Evolutionary conservation across 2,329 filamentous ascomycete genomes (phyloP).

Genomic region (Aspergillus ruber): DNA sequence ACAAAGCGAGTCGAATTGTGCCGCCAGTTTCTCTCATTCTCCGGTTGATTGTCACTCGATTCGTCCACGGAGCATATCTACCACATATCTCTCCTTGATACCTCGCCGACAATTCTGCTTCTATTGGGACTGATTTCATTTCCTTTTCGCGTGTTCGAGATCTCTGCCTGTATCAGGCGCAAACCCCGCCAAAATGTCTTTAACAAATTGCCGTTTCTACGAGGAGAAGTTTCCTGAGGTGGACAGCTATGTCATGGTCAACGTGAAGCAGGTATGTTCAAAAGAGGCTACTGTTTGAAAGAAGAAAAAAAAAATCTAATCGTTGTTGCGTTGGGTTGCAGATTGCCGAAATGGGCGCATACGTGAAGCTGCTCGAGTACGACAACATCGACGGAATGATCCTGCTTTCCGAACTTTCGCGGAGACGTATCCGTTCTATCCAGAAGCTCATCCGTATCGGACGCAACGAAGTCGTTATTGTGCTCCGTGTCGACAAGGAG

Average conservation of each 20-base stretch:
- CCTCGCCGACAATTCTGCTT: neutral
- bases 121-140: neutral
- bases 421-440: slow-evolving; percentile 96
- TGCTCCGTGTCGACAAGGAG: slow-evolving; percentile 98
- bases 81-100: neutral
- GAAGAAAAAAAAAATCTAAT: slow-evolving; percentile 9
- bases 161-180: slow-evolving; percentile 17
- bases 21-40: slow-evolving; percentile 9
- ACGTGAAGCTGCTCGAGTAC: slow-evolving; percentile 98
- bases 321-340: slow-evolving; percentile 29
- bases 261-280: slow-evolving; percentile 78
- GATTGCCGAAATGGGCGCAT: slow-evolving; percentile 99
- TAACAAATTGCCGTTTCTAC: slow-evolving; percentile 95
- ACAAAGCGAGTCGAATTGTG: slow-evolving; percentile 33
- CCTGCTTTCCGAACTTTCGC: slow-evolving; percentile 89
- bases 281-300: neutral
- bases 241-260: slow-evolving; percentile 99
- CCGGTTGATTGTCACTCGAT: slow-evolving; percentile 3
- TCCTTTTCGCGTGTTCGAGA: neutral
- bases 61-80: slow-evolving; percentile 1
- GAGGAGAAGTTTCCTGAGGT: slow-evolving; percentile 98
- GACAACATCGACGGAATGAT: slow-evolving; percentile 99
- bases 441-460: slow-evolving; percentile 98
- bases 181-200: slow-evolving; percentile 68
- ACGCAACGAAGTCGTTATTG: slow-evolving; percentile 96